A percentile compares a stretch with the other conserved stretches of the same genome.
Evolutionary conservation across 177 flowering plant species (phyloP).

Genomic region (Vitis hybrid): DNA sequence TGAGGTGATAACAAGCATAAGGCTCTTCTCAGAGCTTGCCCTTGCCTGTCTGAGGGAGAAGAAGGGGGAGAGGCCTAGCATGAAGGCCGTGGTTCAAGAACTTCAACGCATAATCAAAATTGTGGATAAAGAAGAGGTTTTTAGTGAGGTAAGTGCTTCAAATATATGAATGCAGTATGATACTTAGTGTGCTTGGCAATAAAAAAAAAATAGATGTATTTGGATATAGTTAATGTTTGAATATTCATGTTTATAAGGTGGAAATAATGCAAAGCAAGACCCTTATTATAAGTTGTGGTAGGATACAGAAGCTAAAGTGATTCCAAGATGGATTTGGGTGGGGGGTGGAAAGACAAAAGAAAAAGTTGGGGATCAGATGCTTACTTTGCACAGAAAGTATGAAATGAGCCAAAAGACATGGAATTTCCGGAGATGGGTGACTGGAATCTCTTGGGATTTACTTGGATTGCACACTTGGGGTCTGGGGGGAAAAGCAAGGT

Average conservation of each 20-base stretch:
- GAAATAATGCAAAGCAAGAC: constrained; percentile 1
- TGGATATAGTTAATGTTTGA: constrained; percentile 10
- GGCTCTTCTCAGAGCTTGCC: constrained; percentile 45
- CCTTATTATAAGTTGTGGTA: neutral
- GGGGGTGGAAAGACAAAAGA: constrained; percentile 2
- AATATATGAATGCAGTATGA: neutral
- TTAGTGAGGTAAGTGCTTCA: constrained; percentile 1
- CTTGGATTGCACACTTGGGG: neutral
- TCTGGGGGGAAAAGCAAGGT: neutral
- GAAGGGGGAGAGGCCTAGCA: constrained; percentile 62
- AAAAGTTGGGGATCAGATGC: constrained; percentile 30
- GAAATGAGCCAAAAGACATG: neutral
- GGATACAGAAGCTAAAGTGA: constrained; percentile 19
- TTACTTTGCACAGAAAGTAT: constrained; percentile 16
- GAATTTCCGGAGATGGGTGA: constrained; percentile 1
- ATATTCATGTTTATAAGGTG: constrained; percentile 13
- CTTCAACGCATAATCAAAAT: constrained; percentile 38
- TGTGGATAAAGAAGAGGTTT: constrained; percentile 13
- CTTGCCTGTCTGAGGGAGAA: constrained; percentile 56
- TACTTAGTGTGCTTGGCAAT: neutral
- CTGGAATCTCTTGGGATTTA: constrained; percentile 12
- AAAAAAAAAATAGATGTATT: neutral
- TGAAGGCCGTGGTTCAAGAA: constrained; percentile 59
- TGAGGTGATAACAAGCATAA: constrained; percentile 22
- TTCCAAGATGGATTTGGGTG: constrained; percentile 12